Base-by-base conservation (phyloP, 371 early-diverging fungal species). In the Smittium culicis region DNA sequence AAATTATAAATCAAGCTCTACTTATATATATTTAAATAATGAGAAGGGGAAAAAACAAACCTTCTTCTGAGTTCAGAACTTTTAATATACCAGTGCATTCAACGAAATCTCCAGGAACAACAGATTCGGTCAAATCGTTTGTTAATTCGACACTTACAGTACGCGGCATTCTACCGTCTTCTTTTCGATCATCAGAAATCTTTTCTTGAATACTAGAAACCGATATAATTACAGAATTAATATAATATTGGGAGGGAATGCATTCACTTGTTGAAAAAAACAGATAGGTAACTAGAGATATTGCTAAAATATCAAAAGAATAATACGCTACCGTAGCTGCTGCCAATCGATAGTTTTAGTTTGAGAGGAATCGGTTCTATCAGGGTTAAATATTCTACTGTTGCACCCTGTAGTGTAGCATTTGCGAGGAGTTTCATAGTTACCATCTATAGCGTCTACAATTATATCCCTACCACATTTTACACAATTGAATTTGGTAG, bases 81-180 rank as follows among this genome's bases (percentile, higher is more conserved):
- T 89, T 88, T 60, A 91, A 86, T 35, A 82, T 78, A 14, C 91
- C 91, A 54, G 84, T 79, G 34, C 85, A 78, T 57, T 72, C 77
- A 31, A 90, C 83, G 54, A 88, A 81, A 72, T 90, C 90, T 16
- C 91, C 91, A 17, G 91, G 91, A 28, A 85, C 84, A 27, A 86
- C 78, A 1, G 57, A 34, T 68, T 89, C 90, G 20, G 87, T 87
- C 56, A 90, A 68, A 64, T 89, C 90, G 55, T 83, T 73, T 32
- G 81, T 77, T 20, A 91, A 71, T 68, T 88, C 83, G 28, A 80
- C 74, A 66, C 86, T 85, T 0, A 89, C 76, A 62, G 79, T 82
- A 61, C 90, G 79, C 8, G 91, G 91, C 30, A 91, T 81, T 5
- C 87, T 79, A n/a, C 88, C 89, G 0, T 86, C 78, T 25, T 62